These are phyloP conservation scores for Lignosus rhinocerotis DNA, from an alignment of 1,284 basidiomycete genomes.

Conservation along the genomic window DNA sequence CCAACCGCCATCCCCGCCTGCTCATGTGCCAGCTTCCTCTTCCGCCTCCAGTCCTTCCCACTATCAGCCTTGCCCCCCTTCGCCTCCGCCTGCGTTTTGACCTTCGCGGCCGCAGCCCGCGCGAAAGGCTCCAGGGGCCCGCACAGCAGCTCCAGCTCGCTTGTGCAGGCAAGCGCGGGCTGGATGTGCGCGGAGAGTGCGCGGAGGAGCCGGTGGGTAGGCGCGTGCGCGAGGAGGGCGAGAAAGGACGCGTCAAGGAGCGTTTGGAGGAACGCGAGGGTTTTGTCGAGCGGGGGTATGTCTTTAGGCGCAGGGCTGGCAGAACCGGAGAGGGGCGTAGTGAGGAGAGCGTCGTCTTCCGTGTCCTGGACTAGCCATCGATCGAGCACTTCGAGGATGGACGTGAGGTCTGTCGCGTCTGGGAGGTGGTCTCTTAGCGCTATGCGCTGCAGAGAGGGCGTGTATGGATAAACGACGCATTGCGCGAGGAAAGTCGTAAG, in stretches of 20 bases:
- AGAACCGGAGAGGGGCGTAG: constrained; percentile 4
- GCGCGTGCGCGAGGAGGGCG: constrained; percentile 57
- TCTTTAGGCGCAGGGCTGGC: neutral
- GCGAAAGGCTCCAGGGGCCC: constrained; percentile 64
- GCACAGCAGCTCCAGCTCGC: constrained; percentile 52
- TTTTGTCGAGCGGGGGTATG: constrained; percentile 46
- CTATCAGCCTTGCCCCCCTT: constrained; percentile 31
- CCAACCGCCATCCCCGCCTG: constrained; percentile 56
- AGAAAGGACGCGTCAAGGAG: constrained; percentile 71
- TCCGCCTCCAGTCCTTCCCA: constrained; percentile 57
- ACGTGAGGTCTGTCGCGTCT: constrained; percentile 53
- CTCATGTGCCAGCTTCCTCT: constrained; percentile 52
- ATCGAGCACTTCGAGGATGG: constrained; percentile 52
- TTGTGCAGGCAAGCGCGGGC: constrained; percentile 51
- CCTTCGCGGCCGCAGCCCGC: constrained; percentile 41
- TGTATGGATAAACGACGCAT: constrained; percentile 53
- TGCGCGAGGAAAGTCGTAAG: constrained; percentile 51
- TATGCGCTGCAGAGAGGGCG: constrained; percentile 50
- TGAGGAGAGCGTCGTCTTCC: constrained; percentile 25
- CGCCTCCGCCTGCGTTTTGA: constrained; percentile 44
- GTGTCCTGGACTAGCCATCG: constrained; percentile 51
- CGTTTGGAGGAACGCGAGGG: constrained; percentile 58
- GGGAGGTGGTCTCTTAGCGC: constrained; percentile 56
- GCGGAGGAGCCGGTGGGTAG: constrained; percentile 52
- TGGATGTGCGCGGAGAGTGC: constrained; percentile 50